Percentiles rank a stretch among this genome's conserved stretches.
Conservation (phyloP, 805 yeast genomes). For the Maudiozyma bulderi region DNA sequence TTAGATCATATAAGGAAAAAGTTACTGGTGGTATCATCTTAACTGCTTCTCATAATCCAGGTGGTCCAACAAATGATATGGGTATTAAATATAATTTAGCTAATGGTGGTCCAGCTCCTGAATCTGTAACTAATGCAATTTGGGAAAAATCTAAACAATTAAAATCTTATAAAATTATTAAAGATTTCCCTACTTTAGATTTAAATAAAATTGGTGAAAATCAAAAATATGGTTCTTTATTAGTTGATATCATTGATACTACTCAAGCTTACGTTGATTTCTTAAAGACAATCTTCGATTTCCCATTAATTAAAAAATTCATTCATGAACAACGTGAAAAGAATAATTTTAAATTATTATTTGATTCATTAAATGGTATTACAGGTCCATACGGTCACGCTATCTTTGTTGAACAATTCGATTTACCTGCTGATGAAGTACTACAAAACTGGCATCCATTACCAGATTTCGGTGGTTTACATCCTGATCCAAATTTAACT, state of each 20-base stretch:
- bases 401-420: constrained; percentile 76
- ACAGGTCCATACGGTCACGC: constrained; percentile 93
- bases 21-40: constrained; percentile 92
- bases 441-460: constrained; percentile 72
- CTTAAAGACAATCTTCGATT: constrained; percentile 81
- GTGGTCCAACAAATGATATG: constrained; percentile 85
- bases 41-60: constrained; percentile 97
- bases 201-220: constrained; percentile 45
- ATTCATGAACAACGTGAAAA: constrained; percentile 39
- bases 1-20: constrained; percentile 50
- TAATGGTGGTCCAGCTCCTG: constrained; percentile 99
- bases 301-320: constrained; percentile 66
- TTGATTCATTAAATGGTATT: constrained; percentile 89
- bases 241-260: constrained; percentile 75
- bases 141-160: constrained; percentile 57
- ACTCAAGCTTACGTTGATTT: constrained; percentile 67
- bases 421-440: constrained; percentile 50
- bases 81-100: constrained; percentile 93
- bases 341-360: constrained; percentile 60
- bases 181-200: constrained; percentile 56
- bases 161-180: constrained; percentile 47
- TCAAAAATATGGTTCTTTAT: constrained; percentile 45
- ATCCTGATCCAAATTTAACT: constrained; percentile 95
- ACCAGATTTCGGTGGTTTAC: constrained; percentile 94
- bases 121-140: constrained; percentile 80